Evolutionary conservation across 257 asterid species (phyloP), one percentile per base, ranked within the genome.

Genomic region (Scutellaria barbata): DNA sequence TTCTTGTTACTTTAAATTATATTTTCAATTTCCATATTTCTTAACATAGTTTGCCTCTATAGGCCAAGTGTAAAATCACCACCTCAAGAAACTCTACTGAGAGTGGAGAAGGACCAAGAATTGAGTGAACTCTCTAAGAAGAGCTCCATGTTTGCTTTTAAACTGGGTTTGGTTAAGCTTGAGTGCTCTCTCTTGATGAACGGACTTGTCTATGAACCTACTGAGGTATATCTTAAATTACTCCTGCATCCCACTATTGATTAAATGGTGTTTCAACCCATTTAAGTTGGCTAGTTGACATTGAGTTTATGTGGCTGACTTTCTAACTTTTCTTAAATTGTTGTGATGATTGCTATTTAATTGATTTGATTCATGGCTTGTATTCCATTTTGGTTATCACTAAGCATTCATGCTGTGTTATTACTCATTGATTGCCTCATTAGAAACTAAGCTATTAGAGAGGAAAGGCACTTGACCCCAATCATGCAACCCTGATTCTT

Each of bases 171-270:
- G 84, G 72, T 95, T 39, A 91, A 88, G 85, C 83, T 86, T 65
- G 86, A 81, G 72, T 88, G 98, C 72, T 81, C 92, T 78, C 96
- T 95, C 77, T 82, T 92, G 83, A 86, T 95, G 90, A 95, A 95
- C 60, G 99, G 99, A 80, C 98, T 92, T 78, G 96, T 95, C 85
- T 74, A 82, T 83, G 96, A 95, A 51, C 77, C 96, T 45, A 92
- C 62, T 75, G 98, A 95, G 98, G 99, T 91, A 73, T 66, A 58
- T 63, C 77, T 76, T 66, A 40, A 72, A 58, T 52, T 58, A 52
- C 54, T 69, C 72, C 13, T 72, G 48, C 6, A 30, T 12, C 22
- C 66, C 25, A 35, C 46, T 67, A 45, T 53, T 57, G 41, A 37
- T 42, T 43, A 50, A 66, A 42, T 68, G 74, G 30, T 69, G 51